Conservation (phyloP, 306 rosid genomes). For the Abrus precatorius region DNA sequence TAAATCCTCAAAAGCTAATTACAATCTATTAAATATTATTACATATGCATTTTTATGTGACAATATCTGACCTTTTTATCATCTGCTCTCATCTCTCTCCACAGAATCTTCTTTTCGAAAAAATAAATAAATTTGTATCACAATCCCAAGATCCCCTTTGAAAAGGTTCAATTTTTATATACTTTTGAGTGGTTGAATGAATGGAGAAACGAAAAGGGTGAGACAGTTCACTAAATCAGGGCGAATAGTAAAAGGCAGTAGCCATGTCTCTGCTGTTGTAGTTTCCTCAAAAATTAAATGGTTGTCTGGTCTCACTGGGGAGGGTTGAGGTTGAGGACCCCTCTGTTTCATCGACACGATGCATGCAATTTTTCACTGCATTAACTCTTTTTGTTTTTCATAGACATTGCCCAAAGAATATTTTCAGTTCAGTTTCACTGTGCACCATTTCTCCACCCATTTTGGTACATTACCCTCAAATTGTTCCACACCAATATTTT, state of each 20-base stretch:
- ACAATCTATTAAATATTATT: too few relatives aligned
- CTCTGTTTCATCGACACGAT: conserved; percentile 31
- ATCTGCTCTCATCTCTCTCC: too few relatives aligned
- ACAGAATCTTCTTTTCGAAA: too few relatives aligned
- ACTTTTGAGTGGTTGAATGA: neutral
- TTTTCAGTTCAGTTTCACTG: neutral
- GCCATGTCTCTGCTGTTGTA: neutral
- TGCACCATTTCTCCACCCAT: neutral
- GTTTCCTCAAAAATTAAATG: conserved; percentile 1
- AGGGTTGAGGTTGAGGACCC: neutral
- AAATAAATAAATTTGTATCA: too few relatives aligned
- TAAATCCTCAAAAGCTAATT: too few relatives aligned
- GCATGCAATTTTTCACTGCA: conserved; percentile 34
- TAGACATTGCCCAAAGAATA: neutral
- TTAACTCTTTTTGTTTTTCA: neutral
- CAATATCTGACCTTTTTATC: too few relatives aligned
- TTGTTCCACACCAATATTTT: too few relatives aligned
- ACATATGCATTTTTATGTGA: too few relatives aligned
- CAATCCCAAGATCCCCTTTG: too few relatives aligned
- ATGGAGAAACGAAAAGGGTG: neutral
- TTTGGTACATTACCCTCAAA: neutral
- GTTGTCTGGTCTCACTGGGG: neutral
- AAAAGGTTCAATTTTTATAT: too few relatives aligned
- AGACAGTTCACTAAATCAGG: conserved; percentile 32
- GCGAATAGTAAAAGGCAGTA: conserved; percentile 9